Conservation (phyloP, 2,329 filamentous ascomycete species). For the Pezizomycotina sp. region DNA sequence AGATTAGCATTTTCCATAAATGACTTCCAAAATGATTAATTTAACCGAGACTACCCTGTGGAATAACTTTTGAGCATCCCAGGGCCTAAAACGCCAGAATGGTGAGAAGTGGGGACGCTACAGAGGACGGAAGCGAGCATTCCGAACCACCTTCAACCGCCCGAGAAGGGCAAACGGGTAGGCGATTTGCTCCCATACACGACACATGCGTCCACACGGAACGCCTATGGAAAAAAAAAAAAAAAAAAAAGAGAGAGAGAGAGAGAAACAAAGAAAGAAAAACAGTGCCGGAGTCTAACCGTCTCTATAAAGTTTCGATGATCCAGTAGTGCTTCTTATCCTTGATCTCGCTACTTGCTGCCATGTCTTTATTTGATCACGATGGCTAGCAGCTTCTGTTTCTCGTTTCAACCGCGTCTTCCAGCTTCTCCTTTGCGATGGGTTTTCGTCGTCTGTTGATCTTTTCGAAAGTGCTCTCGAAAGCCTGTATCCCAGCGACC, state of each 20-base stretch:
- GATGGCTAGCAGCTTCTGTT: slow-evolving; percentile 97
- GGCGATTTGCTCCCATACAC: no score
- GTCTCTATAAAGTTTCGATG: slow-evolving; percentile 94
- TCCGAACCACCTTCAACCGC: no score
- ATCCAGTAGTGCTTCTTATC: slow-evolving; percentile 88
- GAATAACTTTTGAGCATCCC: no score
- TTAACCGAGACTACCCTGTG: no score
- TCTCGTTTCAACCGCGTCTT: slow-evolving; percentile 97
- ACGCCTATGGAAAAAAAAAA: no score
- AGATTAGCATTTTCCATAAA: no score
- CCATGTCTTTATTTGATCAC: slow-evolving; percentile 99
- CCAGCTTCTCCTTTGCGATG: slow-evolving; percentile 81
- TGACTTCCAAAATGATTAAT: no score
- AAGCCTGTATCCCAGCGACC: slow-evolving; percentile 74
- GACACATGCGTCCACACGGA: no score
- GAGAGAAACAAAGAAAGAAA: slow-evolving; percentile 4
- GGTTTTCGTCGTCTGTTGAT: slow-evolving; percentile 74
- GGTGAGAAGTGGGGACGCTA: no score
- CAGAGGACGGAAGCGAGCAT: no score
- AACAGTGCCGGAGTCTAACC: slow-evolving; percentile 39
- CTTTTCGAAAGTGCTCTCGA: slow-evolving; percentile 94
- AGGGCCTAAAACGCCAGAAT: no score
- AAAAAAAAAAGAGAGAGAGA: not conserved
- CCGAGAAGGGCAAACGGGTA: no score
- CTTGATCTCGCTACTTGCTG: slow-evolving; percentile 96